A percentile compares a stretch with the other conserved stretches of the same genome.
These are phyloP conservation scores for Aureobasidium pullulans DNA, from an alignment of 2,329 filamentous ascomycete genomes.

Conservation along the genomic window DNA sequence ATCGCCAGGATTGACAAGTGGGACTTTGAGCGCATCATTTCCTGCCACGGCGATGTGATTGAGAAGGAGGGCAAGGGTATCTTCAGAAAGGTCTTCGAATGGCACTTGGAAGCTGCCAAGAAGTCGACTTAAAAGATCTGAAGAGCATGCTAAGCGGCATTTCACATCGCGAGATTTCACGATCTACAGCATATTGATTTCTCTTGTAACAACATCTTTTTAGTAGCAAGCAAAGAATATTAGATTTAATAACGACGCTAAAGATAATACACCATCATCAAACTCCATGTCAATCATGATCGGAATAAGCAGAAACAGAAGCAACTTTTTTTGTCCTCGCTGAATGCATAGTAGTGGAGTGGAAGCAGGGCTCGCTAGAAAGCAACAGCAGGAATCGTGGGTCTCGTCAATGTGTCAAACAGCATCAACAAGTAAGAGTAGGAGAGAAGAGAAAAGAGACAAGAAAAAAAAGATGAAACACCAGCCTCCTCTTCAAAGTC, in stretches of 20 bases:
- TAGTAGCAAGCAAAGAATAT: background rate
- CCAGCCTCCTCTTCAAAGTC: slow-evolving; percentile 3
- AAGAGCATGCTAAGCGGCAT: too few species aligned
- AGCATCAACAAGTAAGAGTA: background rate
- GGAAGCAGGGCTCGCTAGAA: background rate
- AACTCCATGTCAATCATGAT: background rate
- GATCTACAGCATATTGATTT: background rate
- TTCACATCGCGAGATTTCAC: too few species aligned
- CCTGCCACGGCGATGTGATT: slow-evolving; percentile 89
- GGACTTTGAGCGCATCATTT: slow-evolving; percentile 80
- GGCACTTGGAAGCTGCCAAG: slow-evolving; percentile 58
- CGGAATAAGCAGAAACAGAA: too few species aligned
- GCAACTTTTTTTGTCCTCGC: slow-evolving; percentile 12
- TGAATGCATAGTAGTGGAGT: slow-evolving; percentile 1
- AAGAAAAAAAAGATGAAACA: background rate
- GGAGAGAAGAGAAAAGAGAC: background rate
- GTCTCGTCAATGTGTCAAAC: background rate
- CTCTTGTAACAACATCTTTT: background rate
- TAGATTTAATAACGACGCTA: background rate
- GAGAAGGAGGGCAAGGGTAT: slow-evolving; percentile 65
- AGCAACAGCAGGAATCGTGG: background rate
- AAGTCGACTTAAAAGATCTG: slow-evolving; percentile 16
- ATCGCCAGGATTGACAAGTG: slow-evolving; percentile 63
- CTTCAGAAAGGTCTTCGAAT: slow-evolving; percentile 72
- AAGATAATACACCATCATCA: background rate